phyloP scores from a whole-genome alignment of 2,329 filamentous ascomycete genomes.

The Fusarium transvaalense region DNA sequence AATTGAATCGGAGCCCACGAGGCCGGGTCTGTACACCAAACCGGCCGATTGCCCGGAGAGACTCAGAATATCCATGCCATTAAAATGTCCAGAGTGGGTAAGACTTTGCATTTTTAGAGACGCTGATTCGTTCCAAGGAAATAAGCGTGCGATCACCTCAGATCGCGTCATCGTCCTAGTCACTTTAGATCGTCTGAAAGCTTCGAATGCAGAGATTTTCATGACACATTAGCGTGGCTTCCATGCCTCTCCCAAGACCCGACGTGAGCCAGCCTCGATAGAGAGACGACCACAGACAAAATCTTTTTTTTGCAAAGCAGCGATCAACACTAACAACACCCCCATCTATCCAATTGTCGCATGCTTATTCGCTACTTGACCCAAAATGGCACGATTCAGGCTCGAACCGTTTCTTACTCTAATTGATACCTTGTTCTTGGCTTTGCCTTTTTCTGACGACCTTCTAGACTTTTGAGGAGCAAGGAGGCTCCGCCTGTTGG shows the following conservation, averaged over 20 bases:
- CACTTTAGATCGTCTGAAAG: constrained; percentile 19
- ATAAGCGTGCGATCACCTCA: constrained; percentile 45
- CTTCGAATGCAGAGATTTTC: constrained; percentile 31
- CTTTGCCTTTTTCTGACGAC: constrained; percentile 36
- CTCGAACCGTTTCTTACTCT: constrained; percentile 24
- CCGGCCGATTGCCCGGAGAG: constrained; percentile 32
- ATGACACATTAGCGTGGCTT: constrained; percentile 46
- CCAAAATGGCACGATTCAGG: constrained; percentile 37
- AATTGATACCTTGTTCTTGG: background rate
- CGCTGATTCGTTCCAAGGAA: constrained; percentile 28
- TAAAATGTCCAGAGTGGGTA: constrained; percentile 36
- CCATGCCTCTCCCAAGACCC: background rate
- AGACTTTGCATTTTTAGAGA: background rate
- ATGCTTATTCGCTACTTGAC: constrained; percentile 34
- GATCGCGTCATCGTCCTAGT: constrained; percentile 50
- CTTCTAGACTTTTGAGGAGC: constrained; percentile 42
- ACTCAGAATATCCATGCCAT: constrained; percentile 12
- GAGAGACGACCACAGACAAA: background rate
- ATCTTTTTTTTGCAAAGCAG: background rate
- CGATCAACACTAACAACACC: background rate
- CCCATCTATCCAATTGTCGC: background rate
- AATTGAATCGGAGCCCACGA: constrained; percentile 21
- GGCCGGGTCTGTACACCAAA: constrained; percentile 15
- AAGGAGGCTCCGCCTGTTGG: constrained; percentile 18
- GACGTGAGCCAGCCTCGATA: background rate